Base-by-base conservation (phyloP, 2,329 filamentous ascomycete genomes). In the Alternaria arbusti region DNA sequence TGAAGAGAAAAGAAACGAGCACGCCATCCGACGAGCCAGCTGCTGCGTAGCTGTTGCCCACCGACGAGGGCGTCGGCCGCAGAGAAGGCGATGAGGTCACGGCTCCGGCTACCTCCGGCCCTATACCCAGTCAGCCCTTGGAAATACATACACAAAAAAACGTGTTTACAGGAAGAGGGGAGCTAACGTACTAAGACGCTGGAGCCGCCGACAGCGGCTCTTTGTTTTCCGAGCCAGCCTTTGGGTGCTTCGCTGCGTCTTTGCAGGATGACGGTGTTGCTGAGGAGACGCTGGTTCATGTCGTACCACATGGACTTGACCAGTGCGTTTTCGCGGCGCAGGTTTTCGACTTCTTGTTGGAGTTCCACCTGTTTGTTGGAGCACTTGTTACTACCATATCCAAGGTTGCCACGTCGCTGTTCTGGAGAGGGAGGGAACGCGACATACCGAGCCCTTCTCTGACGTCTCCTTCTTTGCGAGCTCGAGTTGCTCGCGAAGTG, bases 251-350 rank as follows among this genome's bases (percentile, higher is more conserved):
- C 91, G 70, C 88, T 88, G 70, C 91, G 86, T 69, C 93, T 84
- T 75, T 94, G 91, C 66, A 96, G 81, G 58, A 92, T 88, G 45
- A 95, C 90, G 66, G 92, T 91, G 78, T 94, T 95, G 82, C 91
- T 94, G 81, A 96, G 92, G 70, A 96, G 80, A 55, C 93, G 86
- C 75, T 86, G 90, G 25, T 90, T 89, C 73, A 96, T 86, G 79
- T 95, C 92, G 81, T 94, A 94, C 92, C 92, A 96, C 3, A 93
- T 93, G n/a, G 89, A 91, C 25, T 90, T 85, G 72, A 96, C 93
- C 75, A 96, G 86, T 43, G 86, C 86, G 78, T 93, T 93, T 79
- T 96, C 93, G 70, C 91, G 88, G 77, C 91, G 87, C 63, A 96
- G 86, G 70, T 90, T 91, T 69, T 88, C 88, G 74, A 92, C 86